Conservation (phyloP, 225 moss, liverwort and hornwort genomes). For the Climacium dendroides region DNA sequence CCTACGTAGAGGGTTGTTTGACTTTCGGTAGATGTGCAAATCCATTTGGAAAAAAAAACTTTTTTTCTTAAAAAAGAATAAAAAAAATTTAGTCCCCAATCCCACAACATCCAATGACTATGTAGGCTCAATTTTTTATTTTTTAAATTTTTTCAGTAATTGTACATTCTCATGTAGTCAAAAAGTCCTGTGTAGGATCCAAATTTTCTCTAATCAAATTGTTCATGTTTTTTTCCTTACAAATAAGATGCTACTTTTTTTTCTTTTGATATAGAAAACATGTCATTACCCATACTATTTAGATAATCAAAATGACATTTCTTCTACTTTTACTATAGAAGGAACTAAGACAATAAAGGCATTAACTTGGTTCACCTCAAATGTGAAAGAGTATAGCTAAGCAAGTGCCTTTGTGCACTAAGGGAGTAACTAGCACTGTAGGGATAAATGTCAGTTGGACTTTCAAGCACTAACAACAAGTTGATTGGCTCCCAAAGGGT, state of each 20-base stretch:
- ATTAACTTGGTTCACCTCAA: background rate
- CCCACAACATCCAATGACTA: too few relatives aligned
- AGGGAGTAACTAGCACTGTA: background rate
- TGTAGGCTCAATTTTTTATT: too few relatives aligned
- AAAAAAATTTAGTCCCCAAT: too few relatives aligned
- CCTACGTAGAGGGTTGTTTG: too few relatives aligned
- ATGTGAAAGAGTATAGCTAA: rapidly evolving
- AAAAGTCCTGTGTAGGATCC: too few relatives aligned
- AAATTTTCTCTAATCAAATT: too few relatives aligned
- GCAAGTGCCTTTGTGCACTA: background rate
- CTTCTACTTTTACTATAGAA: background rate
- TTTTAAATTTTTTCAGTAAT: too few relatives aligned
- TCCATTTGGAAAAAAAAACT: too few relatives aligned
- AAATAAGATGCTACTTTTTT: background rate
- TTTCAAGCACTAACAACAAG: background rate
- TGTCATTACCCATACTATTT: background rate
- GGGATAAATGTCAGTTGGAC: background rate
- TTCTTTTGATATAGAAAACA: background rate
- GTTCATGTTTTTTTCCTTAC: background rate
- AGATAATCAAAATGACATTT: background rate
- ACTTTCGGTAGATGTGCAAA: too few relatives aligned
- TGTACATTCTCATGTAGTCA: too few relatives aligned
- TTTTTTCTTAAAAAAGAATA: too few relatives aligned
- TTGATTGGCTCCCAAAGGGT: rapidly evolving
- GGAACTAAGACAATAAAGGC: background rate